Conservation (phyloP, 352 stramenopile species). For the Phytophthora pseudosyringae region DNA sequence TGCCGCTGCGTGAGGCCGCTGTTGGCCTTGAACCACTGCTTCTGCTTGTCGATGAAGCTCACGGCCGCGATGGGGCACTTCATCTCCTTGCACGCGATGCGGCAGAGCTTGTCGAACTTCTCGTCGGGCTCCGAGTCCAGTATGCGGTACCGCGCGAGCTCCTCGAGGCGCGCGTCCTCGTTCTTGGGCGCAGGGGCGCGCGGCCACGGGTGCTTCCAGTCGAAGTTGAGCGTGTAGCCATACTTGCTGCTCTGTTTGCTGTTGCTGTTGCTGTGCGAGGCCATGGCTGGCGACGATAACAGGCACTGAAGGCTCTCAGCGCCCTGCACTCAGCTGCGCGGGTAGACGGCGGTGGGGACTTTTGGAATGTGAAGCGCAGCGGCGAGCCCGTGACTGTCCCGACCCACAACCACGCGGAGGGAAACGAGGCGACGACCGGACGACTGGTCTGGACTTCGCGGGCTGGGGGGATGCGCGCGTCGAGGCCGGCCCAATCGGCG, state of each 20-base stretch:
- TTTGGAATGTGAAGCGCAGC: constrained; percentile 34
- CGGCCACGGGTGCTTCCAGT: constrained; percentile 88
- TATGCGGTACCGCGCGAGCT: constrained; percentile 77
- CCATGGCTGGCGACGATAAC: constrained; percentile 1
- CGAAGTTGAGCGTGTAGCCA: constrained; percentile 83
- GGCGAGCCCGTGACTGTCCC: constrained; percentile 9
- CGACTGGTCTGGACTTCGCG: constrained; percentile 37
- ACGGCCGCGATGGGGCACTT: constrained; percentile 89
- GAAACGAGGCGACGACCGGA: constrained; percentile 25
- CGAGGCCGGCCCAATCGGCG: constrained; percentile 19
- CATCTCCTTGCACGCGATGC: constrained; percentile 90
- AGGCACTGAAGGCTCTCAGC: constrained; percentile 3
- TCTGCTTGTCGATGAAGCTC: constrained; percentile 87
- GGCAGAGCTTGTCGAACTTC: constrained; percentile 89
- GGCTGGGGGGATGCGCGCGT: constrained; percentile 11
- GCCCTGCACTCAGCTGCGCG: not conserved
- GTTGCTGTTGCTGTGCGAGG: constrained; percentile 12
- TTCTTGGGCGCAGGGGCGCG: constrained; percentile 71
- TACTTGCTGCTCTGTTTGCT: constrained; percentile 42
- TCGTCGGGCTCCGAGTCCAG: constrained; percentile 85
- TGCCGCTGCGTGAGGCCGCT: constrained; percentile 82
- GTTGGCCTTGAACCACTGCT: constrained; percentile 91
- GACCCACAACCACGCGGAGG: constrained; percentile 30
- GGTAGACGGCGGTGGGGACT: constrained; percentile 25
- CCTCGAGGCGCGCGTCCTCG: constrained; percentile 70